Conservation (phyloP, 768 basidiomycete genomes). For the Saitozyma sp. region DNA sequence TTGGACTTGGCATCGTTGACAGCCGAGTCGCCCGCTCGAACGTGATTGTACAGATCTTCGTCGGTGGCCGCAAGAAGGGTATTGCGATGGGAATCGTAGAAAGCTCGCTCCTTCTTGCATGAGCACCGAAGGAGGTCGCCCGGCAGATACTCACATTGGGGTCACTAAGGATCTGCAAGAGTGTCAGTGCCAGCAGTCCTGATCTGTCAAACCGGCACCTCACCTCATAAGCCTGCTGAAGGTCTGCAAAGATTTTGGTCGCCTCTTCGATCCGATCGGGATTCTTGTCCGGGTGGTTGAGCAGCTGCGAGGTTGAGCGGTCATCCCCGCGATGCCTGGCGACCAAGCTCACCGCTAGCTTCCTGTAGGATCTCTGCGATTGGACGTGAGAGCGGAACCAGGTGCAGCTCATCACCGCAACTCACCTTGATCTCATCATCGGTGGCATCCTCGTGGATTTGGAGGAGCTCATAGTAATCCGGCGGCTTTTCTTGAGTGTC, state of each 20-base stretch:
- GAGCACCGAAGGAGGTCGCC: neutral
- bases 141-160: slow-evolving; percentile 68
- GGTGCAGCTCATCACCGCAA: neutral
- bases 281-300: slow-evolving; percentile 64
- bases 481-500: slow-evolving; percentile 16
- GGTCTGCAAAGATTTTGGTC: slow-evolving; percentile 76
- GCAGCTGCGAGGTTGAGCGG: slow-evolving; percentile 24
- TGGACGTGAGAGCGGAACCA: neutral
- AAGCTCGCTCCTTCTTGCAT: slow-evolving; percentile 79
- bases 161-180: slow-evolving; percentile 77
- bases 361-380: slow-evolving; percentile 73
- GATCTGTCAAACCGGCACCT: slow-evolving; percentile 19
- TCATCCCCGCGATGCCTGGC: neutral
- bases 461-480: slow-evolving; percentile 81
- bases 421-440: slow-evolving; percentile 84
- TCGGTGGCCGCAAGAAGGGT: slow-evolving; percentile 78
- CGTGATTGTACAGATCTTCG: slow-evolving; percentile 82
- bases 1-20: slow-evolving; percentile 48
- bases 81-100: slow-evolving; percentile 92
- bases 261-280: slow-evolving; percentile 76
- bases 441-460: slow-evolving; percentile 77
- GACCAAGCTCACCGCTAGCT: slow-evolving; percentile 74
- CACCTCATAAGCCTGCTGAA: slow-evolving; percentile 97
- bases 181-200: slow-evolving; percentile 3
- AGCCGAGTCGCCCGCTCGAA: slow-evolving; percentile 67